Conservation (phyloP, 345 rosid genomes). For the Hibiscus mutabilis region DNA sequence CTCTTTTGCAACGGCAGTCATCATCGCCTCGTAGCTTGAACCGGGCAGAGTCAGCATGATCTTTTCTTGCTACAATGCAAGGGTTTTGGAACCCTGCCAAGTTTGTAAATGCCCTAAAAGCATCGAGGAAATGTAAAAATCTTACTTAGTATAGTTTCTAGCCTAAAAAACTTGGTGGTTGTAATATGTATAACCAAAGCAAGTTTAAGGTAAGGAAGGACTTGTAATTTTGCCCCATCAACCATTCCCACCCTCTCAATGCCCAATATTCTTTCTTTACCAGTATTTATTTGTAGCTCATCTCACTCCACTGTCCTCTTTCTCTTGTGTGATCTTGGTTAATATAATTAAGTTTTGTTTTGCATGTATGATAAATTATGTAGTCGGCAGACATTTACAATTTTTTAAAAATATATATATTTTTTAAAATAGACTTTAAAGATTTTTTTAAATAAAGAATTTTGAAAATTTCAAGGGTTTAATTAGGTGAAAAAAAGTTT, state of each 20-base stretch:
- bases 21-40: neutral
- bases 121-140: neutral
- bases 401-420: no score
- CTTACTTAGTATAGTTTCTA: neutral
- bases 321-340: no score
- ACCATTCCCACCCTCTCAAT: neutral
- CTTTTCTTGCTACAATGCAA: neutral
- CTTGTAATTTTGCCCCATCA: neutral
- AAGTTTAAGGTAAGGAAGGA: neutral
- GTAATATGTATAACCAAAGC: neutral
- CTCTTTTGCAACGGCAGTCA: neutral
- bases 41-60: neutral
- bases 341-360: no score
- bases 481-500: no score
- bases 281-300: no score
- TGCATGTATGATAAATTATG: no score
- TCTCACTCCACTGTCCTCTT: no score
- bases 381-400: no score
- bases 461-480: no score
- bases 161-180: neutral
- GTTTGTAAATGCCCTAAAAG: neutral
- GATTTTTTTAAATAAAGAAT: no score
- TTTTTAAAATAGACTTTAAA: no score
- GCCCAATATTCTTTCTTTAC: neutral
- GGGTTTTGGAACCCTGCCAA: neutral